These are phyloP conservation scores for Austroboletus novae-zelandiae DNA, from an alignment of 1,284 basidiomycete genomes.

Conservation along the genomic window DNA sequence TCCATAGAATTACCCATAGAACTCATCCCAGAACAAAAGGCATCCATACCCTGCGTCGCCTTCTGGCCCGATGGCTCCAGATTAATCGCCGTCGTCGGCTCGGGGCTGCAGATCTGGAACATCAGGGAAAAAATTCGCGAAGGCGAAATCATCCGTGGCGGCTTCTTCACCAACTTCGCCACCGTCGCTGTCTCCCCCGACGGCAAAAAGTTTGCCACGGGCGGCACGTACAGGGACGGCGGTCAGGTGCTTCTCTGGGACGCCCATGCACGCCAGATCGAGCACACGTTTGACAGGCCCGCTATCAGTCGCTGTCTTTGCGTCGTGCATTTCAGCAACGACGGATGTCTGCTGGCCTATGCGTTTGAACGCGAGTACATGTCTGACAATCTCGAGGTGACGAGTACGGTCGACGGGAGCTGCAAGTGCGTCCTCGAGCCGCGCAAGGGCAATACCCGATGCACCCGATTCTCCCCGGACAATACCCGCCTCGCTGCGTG, in stretches of 20 bases:
- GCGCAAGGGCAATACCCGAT: slow-evolving; percentile 24
- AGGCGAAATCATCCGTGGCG: slow-evolving; percentile 21
- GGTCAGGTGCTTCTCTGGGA: slow-evolving; percentile 27
- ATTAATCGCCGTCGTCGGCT: slow-evolving; percentile 27
- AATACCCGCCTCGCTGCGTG: slow-evolving; percentile 24
- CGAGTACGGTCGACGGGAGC: slow-evolving; percentile 10
- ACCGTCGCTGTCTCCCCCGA: slow-evolving; percentile 25
- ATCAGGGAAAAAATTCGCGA: slow-evolving; percentile 19
- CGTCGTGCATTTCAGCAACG: slow-evolving; percentile 24
- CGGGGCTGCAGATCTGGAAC: slow-evolving; percentile 27
- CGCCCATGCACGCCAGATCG: slow-evolving; percentile 18
- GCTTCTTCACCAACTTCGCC: slow-evolving; percentile 28
- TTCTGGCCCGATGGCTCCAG: slow-evolving; percentile 28
- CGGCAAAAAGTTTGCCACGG: slow-evolving; percentile 26
- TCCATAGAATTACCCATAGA: slow-evolving; percentile 11
- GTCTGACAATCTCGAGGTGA: slow-evolving; percentile 25
- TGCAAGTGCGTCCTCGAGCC: slow-evolving; percentile 21
- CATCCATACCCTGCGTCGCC: slow-evolving; percentile 18
- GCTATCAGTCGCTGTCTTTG: slow-evolving; percentile 21
- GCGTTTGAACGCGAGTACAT: slow-evolving; percentile 27
- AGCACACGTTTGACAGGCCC: slow-evolving; percentile 25
- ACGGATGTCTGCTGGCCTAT: slow-evolving; percentile 20
- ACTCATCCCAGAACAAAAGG: slow-evolving; percentile 22
- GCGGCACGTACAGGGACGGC: slow-evolving; percentile 25
- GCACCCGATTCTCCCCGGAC: slow-evolving; percentile 29